These are phyloP conservation scores for Hyaloscypha hepaticicola DNA, from an alignment of 495 filamentous ascomycete genomes.

Conservation along the genomic window DNA sequence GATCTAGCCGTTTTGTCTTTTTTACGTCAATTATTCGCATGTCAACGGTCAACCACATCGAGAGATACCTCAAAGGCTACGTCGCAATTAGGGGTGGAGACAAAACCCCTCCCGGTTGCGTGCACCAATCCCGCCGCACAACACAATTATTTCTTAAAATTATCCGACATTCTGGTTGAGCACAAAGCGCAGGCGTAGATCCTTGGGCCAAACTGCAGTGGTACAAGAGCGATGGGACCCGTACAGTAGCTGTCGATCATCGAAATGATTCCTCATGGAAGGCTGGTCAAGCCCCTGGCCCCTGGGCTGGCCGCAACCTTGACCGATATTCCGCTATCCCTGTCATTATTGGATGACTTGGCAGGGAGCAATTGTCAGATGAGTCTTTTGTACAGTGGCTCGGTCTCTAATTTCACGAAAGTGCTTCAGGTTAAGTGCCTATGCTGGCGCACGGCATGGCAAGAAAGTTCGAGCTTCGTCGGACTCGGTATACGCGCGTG, in stretches of 20 bases:
- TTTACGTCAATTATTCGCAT: background rate
- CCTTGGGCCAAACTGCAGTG: constrained; percentile 5
- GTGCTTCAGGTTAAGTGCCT: constrained; percentile 1
- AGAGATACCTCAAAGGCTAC: background rate
- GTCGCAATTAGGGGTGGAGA: background rate
- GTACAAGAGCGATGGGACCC: constrained; percentile 13
- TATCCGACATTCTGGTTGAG: constrained; percentile 15
- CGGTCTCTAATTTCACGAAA: background rate
- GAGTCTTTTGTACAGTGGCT: background rate
- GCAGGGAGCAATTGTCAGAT: background rate
- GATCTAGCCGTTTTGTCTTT: background rate
- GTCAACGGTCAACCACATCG: background rate
- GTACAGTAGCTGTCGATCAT: constrained; percentile 11
- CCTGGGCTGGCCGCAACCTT: background rate
- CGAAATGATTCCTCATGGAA: background rate
- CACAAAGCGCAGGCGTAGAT: constrained; percentile 17
- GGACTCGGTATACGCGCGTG: background rate
- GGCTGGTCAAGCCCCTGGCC: background rate
- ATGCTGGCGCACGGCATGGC: background rate
- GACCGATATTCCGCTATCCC: constrained; percentile 6
- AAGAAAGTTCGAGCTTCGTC: background rate
- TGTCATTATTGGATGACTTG: constrained; percentile 10
- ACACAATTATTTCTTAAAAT: background rate
- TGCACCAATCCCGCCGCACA: background rate
- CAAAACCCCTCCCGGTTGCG: background rate